A percentile compares a stretch with the other conserved stretches of the same genome.
Conservation (phyloP, 768 basidiomycete species). For the Gyrodon lividus region DNA sequence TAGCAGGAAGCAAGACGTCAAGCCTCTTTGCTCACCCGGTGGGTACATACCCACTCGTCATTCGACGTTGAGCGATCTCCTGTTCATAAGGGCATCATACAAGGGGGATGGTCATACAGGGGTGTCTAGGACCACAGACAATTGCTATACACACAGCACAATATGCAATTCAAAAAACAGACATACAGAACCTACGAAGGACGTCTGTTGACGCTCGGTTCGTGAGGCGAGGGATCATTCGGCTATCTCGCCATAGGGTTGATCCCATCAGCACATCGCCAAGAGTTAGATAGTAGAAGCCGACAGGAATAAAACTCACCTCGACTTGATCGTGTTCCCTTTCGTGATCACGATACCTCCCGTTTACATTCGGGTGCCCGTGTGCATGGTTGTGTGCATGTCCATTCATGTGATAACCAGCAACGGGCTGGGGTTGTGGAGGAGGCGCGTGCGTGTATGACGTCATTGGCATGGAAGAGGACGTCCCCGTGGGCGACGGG, state of each 20-base stretch:
- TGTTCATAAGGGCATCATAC: too few species aligned
- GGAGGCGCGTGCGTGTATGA: slow-evolving; percentile 15
- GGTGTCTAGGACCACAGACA: neutral
- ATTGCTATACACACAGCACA: neutral
- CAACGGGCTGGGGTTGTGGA: slow-evolving; percentile 1
- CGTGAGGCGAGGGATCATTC: slow-evolving; percentile 20
- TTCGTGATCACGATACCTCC: slow-evolving; percentile 26
- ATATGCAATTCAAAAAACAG: neutral
- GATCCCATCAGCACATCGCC: slow-evolving; percentile 1
- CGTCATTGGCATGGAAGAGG: slow-evolving; percentile 16
- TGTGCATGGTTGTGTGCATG: slow-evolving; percentile 19
- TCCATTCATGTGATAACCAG: slow-evolving; percentile 20
- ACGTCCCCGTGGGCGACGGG: slow-evolving; percentile 25
- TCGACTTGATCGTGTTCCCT: slow-evolving; percentile 25
- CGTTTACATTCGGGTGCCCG: slow-evolving; percentile 13
- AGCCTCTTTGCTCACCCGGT: too few species aligned
- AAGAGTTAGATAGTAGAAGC: neutral
- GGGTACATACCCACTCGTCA: too few species aligned
- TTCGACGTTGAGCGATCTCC: too few species aligned
- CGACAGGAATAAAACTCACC: slow-evolving; percentile 2
- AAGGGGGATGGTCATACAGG: too few species aligned
- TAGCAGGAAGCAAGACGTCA: too few species aligned
- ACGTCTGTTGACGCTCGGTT: slow-evolving; percentile 24
- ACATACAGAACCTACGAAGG: slow-evolving; percentile 12
- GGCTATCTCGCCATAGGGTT: slow-evolving; percentile 17